Evolutionary conservation across 1,284 basidiomycete genomes (phyloP).

Genomic region (Mrakiaceae sp.): DNA sequence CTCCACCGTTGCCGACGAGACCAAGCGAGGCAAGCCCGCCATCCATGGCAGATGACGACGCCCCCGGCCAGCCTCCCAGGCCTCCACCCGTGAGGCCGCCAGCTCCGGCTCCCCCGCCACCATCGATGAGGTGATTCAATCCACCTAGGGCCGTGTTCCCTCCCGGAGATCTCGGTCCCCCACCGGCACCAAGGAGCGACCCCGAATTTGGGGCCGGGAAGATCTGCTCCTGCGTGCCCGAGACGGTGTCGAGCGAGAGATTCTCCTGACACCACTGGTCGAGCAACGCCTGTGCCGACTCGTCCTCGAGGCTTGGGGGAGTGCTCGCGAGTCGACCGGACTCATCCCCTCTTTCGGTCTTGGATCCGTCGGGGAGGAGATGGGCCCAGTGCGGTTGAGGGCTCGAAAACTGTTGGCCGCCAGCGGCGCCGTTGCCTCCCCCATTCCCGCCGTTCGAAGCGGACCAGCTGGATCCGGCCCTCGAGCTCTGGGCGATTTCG

Average conservation of each 20-base stretch:
- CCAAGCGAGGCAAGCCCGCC: background rate
- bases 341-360: background rate
- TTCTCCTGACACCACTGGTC: slow-evolving; percentile 17
- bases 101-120: background rate
- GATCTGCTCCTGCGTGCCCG: slow-evolving; percentile 13
- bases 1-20: too few relatives aligned
- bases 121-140: background rate
- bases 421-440: background rate
- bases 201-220: background rate
- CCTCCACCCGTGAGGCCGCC: background rate
- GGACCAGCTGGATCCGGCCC: background rate
- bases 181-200: background rate
- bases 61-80: background rate
- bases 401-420: background rate
- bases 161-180: background rate
- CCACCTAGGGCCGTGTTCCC: background rate
- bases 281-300: slow-evolving; percentile 12
- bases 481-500: background rate
- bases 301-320: slow-evolving; percentile 14
- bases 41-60: background rate
- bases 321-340: slow-evolving; percentile 1
- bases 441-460: background rate
- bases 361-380: background rate
- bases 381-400: background rate
- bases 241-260: slow-evolving; percentile 12